Percentiles rank a stretch among this genome's conserved stretches.
These are phyloP conservation scores for Phyllosticta capitalensis DNA, from an alignment of 2,329 filamentous ascomycete genomes.

Conservation along the genomic window DNA sequence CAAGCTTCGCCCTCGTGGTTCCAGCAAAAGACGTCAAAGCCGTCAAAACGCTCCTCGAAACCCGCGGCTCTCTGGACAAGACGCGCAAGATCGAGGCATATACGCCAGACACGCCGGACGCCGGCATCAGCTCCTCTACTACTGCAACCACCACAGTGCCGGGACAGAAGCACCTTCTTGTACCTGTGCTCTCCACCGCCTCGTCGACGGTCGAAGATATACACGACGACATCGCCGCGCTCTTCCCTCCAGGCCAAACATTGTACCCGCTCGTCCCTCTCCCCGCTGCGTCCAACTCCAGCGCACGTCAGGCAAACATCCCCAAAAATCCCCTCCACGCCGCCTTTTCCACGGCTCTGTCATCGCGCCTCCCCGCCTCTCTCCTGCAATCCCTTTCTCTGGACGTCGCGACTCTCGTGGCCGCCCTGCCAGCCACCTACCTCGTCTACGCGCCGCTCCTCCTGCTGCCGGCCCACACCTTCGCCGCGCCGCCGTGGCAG, in stretches of 20 bases:
- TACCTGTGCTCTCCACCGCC: neutral
- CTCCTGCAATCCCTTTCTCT: constrained; percentile 10
- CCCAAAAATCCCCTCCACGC: constrained; percentile 4
- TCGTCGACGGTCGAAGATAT: neutral
- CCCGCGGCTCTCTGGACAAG: constrained; percentile 19
- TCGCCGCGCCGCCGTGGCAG: constrained; percentile 28
- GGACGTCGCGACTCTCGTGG: constrained; percentile 15
- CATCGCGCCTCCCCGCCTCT: constrained; percentile 10
- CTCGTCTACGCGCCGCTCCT: constrained; percentile 49
- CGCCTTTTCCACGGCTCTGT: constrained; percentile 4
- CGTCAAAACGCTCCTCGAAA: constrained; percentile 31
- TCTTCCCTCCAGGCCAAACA: neutral
- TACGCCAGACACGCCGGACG: too few relatives aligned
- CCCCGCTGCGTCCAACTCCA: neutral
- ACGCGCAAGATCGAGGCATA: constrained; percentile 20
- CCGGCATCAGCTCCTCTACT: neutral
- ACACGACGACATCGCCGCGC: neutral
- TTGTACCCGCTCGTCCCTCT: neutral
- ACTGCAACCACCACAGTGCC: neutral
- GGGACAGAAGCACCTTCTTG: neutral
- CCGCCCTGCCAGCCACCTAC: constrained; percentile 34
- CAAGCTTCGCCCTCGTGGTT: constrained; percentile 17
- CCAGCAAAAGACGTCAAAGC: constrained; percentile 27
- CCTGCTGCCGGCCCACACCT: constrained; percentile 43
- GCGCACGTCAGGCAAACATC: neutral